These are phyloP conservation scores for Naganishia vaughanmartiniae DNA, from an alignment of 768 basidiomycete genomes.

Conservation along the genomic window DNA sequence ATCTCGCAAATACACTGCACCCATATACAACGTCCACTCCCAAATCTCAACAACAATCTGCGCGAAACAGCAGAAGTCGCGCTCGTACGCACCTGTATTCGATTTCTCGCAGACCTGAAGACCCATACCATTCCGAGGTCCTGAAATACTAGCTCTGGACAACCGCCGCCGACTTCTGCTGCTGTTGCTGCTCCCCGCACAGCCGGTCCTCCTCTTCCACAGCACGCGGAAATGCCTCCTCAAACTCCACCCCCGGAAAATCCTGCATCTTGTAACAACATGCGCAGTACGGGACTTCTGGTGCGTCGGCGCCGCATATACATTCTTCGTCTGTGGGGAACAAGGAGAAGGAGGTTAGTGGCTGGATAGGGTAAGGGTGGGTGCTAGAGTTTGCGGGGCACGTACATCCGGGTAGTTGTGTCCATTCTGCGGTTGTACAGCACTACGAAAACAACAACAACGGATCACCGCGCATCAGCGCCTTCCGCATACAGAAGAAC, in stretches of 20 bases:
- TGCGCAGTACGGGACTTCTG: slow-evolving; percentile 7
- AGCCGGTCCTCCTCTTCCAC: too few relatives aligned
- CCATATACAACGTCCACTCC: too few relatives aligned
- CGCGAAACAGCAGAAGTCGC: too few relatives aligned
- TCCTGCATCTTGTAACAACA: neutral
- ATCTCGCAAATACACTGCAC: too few relatives aligned
- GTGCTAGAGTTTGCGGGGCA: neutral
- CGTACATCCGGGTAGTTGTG: neutral
- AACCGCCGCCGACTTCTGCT: too few relatives aligned
- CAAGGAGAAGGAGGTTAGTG: neutral
- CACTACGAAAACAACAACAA: neutral
- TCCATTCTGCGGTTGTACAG: neutral
- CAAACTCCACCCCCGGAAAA: neutral
- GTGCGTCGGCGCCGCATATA: neutral
- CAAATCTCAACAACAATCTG: too few relatives aligned
- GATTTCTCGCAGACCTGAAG: too few relatives aligned
- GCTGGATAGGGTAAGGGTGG: neutral
- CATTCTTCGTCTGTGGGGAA: slow-evolving; percentile 5
- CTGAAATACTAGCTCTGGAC: too few relatives aligned
- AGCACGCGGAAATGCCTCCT: neutral
- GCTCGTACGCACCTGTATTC: too few relatives aligned
- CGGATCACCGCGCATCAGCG: neutral
- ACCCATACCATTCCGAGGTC: too few relatives aligned
- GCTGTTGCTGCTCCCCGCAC: too few relatives aligned
- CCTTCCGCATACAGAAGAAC: neutral